Percentiles rank a stretch among this genome's conserved stretches.
Evolutionary conservation across 2,329 filamentous ascomycete species (phyloP).

Genomic region (Phoma sp.): DNA sequence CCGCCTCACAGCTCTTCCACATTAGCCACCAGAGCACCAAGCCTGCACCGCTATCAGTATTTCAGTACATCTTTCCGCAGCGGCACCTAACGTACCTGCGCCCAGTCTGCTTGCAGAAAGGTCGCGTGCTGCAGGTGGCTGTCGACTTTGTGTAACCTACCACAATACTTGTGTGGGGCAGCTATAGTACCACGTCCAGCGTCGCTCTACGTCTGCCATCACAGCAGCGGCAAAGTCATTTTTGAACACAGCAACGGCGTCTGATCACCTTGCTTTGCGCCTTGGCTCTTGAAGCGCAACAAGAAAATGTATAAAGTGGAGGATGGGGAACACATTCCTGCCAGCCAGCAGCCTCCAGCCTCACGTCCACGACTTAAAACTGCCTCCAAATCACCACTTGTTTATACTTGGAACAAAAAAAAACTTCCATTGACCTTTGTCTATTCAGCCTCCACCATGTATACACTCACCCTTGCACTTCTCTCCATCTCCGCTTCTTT

Average conservation of each 20-base stretch:
- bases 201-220: neutral
- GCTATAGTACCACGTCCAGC: constrained; percentile 14
- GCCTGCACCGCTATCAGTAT: neutral
- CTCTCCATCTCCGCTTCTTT: constrained; percentile 14
- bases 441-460: constrained; percentile 12
- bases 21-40: neutral
- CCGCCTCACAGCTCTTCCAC: constrained; percentile 4
- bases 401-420: too few relatives aligned
- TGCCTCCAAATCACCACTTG: too few relatives aligned
- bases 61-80: neutral
- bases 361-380: neutral
- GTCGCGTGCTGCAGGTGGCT: constrained; percentile 25
- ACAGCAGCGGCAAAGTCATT: constrained; percentile 3
- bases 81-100: neutral
- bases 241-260: neutral
- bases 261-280: constrained; percentile 8
- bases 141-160: constrained; percentile 21
- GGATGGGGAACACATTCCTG: neutral
- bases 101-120: constrained; percentile 22
- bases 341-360: constrained; percentile 11
- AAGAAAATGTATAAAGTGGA: constrained; percentile 15
- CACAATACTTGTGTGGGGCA: constrained; percentile 1
- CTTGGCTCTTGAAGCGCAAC: neutral
- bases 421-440: too few relatives aligned
- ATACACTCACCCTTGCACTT: constrained; percentile 6